Base-by-base conservation (phyloP, 73 alveolate species). In the Effrenium voratum region DNA sequence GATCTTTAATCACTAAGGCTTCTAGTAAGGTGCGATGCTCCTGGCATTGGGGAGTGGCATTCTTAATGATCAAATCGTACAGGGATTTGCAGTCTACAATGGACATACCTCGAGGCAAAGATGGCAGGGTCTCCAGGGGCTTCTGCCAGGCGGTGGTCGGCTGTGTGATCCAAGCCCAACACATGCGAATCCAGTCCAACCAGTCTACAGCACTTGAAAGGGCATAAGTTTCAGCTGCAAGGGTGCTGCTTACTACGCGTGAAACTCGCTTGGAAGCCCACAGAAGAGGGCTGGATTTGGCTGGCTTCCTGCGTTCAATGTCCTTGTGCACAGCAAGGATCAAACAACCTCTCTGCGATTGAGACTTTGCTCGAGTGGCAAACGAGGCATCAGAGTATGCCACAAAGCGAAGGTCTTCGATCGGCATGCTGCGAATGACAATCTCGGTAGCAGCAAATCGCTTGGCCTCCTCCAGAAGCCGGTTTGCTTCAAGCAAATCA, bases 21-120 rank as follows among this genome's bases (percentile, higher is more conserved):
- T 77, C 87, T 30, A 77, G 45, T 34, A 44, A 24, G 40, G 87
- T 77, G 87, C 87, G 87, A 38, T 41, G 41, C 41, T 77, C 87
- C 4, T 30, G 41, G 38, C 87, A 77, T 38, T 77, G 87, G 8
- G 87, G 87, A 4, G 45, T 38, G 32, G 57, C 26, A 4, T 57
- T 77, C 63, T 77, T 77, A 13, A 34, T 57, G 30, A 77, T 30
- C 12, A 77, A 38, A 60, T 77, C 87, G 45, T 77, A 77, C 63
- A 40, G 87, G 57, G 43, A 15, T 77, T 77, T 77, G 87, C 87
- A 77, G 40, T 77, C 87, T 34, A 77, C 87, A 40, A 77, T 38
- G 8, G 87, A 57, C 0, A 77, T 24, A 16, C 60, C 87, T 28
- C 16, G 15, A 41, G 87, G 87, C 57, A 40, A 22, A 10, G 36